Percentiles rank a stretch among this genome's conserved stretches.
These are phyloP conservation scores for Cyclotella choctawhatcheeana DNA, from an alignment of 108 stramenopile species.

Conservation along the genomic window DNA sequence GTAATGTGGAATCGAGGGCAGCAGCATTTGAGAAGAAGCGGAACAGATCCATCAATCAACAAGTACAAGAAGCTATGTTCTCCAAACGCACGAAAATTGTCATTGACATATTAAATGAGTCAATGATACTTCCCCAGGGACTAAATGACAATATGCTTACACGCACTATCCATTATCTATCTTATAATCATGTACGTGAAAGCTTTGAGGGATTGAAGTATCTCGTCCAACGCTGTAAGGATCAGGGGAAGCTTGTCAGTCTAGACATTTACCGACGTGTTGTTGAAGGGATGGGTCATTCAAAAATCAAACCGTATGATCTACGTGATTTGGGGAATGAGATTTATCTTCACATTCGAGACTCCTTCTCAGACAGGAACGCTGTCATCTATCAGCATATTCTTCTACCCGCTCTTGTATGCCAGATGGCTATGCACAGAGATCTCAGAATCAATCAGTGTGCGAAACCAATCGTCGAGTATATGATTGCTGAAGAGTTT, in stretches of 20 bases:
- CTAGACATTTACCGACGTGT: conserved; percentile 31
- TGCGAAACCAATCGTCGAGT: conserved; percentile 40
- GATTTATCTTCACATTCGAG: conserved; percentile 21
- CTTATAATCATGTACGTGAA: conserved; percentile 1
- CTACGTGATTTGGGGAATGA: conserved; percentile 15
- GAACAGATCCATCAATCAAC: no score
- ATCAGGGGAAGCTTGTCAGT: conserved; percentile 20
- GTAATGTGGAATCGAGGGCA: no score
- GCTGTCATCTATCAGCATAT: conserved; percentile 38
- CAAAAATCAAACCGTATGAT: not conserved
- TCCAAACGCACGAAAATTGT: no score
- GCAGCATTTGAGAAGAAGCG: no score
- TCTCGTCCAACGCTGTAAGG: conserved; percentile 21
- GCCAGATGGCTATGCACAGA: conserved; percentile 8
- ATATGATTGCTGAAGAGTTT: conserved; percentile 30
- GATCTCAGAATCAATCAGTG: conserved; percentile 3
- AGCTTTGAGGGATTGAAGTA: conserved; percentile 28
- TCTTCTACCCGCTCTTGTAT: conserved; percentile 34
- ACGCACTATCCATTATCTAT: conserved; percentile 9
- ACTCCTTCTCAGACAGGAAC: conserved; percentile 38
- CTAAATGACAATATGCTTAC: conserved; percentile 12
- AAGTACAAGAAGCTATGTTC: not conserved
- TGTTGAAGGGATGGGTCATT: conserved; percentile 4
- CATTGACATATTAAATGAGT: no score
- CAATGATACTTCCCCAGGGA: not conserved